These are phyloP conservation scores for Recurvomyces mirabilis DNA, from an alignment of 495 filamentous ascomycete genomes.

Conservation along the genomic window DNA sequence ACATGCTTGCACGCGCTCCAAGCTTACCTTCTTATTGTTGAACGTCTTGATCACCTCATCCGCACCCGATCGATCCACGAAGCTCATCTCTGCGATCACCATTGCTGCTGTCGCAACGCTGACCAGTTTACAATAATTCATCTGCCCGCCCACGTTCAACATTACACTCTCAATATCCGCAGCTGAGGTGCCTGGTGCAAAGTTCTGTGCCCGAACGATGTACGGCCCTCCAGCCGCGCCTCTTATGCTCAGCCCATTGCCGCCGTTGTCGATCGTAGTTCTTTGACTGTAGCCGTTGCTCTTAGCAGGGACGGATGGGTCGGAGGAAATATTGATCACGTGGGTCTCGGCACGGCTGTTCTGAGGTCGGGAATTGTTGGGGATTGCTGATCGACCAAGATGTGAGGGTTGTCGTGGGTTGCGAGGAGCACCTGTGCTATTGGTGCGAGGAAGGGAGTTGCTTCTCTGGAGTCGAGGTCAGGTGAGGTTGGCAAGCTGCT, in stretches of 20 bases:
- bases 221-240: slow-evolving; percentile 65
- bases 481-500: no score
- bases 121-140: slow-evolving; percentile 61
- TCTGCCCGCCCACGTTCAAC: slow-evolving; percentile 56
- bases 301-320: slow-evolving; percentile 12
- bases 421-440: slow-evolving; percentile 8
- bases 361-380: slow-evolving; percentile 33
- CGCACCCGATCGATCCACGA: slow-evolving; percentile 63
- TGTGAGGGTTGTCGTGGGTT: slow-evolving; percentile 35
- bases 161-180: slow-evolving; percentile 88
- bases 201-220: slow-evolving; percentile 77
- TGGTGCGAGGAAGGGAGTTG: slow-evolving; percentile 5
- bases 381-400: slow-evolving; percentile 39
- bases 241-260: slow-evolving; percentile 54
- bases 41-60: slow-evolving; percentile 74
- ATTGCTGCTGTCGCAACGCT: slow-evolving; percentile 57
- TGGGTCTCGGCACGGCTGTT: not conserved
- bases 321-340: slow-evolving; percentile 25
- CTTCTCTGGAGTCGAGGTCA: slow-evolving; percentile 8
- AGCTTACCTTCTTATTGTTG: slow-evolving; percentile 66
- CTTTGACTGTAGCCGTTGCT: slow-evolving; percentile 7
- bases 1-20: not conserved
- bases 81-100: slow-evolving; percentile 78
- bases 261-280: slow-evolving; percentile 27
- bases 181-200: slow-evolving; percentile 84